Percentiles rank a stretch among this genome's conserved stretches.
These are phyloP conservation scores for Babesia ovis DNA, from an alignment of 169 alveolate species.

Conservation along the genomic window DNA sequence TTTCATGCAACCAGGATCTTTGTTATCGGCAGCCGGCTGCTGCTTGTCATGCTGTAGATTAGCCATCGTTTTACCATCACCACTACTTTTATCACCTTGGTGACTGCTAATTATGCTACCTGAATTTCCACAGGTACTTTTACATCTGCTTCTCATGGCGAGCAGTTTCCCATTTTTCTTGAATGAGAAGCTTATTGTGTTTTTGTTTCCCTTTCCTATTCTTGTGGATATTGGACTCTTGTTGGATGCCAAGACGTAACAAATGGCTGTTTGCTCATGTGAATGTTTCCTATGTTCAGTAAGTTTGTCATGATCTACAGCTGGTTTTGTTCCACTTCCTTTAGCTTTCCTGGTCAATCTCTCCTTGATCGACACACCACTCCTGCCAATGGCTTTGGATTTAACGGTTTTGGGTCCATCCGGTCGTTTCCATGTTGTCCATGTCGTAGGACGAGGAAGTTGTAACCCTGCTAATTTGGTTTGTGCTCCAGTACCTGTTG, in stretches of 20 bases:
- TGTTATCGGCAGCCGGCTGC: background rate
- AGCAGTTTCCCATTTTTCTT: background rate
- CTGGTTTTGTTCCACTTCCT: background rate
- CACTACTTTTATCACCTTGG: background rate
- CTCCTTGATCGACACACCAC: background rate
- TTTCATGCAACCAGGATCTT: background rate
- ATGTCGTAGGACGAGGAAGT: background rate
- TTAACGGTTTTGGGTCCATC: background rate
- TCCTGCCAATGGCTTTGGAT: background rate
- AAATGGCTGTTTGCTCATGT: slow-evolving; percentile 34
- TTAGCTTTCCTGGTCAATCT: background rate
- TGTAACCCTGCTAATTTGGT: background rate
- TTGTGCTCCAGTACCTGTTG: background rate
- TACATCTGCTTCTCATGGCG: background rate
- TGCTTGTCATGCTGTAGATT: background rate
- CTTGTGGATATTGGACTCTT: slow-evolving; percentile 4
- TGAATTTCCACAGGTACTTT: background rate
- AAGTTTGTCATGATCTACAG: background rate
- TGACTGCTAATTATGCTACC: too few relatives aligned
- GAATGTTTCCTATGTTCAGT: background rate
- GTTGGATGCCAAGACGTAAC: slow-evolving; percentile 49
- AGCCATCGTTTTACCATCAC: background rate
- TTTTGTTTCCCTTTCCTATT: background rate
- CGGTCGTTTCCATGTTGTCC: background rate
- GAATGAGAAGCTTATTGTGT: background rate